Evolutionary conservation across 1,284 basidiomycete genomes (phyloP).

Genomic region (Trametes sp.): DNA sequence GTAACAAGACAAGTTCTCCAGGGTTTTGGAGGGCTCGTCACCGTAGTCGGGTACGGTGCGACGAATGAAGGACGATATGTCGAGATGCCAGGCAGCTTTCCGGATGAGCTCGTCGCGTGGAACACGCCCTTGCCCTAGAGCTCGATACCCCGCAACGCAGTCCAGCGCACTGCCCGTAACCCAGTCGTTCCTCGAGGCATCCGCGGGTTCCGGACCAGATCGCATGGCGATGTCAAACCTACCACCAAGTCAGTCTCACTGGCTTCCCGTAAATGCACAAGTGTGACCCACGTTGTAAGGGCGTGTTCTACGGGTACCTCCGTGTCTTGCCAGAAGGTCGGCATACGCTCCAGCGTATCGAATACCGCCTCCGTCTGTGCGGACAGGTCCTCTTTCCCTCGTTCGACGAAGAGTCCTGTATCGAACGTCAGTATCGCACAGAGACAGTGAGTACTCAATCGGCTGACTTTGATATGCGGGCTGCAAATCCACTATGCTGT

Average conservation of each 20-base stretch:
- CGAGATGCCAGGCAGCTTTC: conserved; percentile 59
- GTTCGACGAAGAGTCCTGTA: conserved; percentile 44
- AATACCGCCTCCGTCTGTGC: conserved; percentile 50
- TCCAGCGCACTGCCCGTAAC: conserved; percentile 58
- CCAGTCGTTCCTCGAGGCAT: conserved; percentile 60
- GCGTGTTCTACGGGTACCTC: conserved; percentile 57
- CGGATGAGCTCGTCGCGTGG: conserved; percentile 49
- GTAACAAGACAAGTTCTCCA: conserved; percentile 50
- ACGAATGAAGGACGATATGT: conserved; percentile 54
- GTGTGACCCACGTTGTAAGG: conserved; percentile 59
- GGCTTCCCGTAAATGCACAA: not conserved
- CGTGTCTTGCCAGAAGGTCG: conserved; percentile 59
- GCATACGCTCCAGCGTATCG: conserved; percentile 58
- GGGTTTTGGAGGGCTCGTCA: conserved; percentile 43
- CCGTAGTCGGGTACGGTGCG: conserved; percentile 50
- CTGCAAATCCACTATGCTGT: conserved; percentile 55
- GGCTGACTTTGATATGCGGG: conserved; percentile 59
- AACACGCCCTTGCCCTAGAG: conserved; percentile 56
- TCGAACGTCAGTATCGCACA: conserved; percentile 39
- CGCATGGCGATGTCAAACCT: conserved; percentile 71
- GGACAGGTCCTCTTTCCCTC: conserved; percentile 38
- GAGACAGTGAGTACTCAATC: conserved; percentile 22
- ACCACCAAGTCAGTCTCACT: conserved; percentile 7
- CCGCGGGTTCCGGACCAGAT: conserved; percentile 54
- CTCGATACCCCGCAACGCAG: conserved; percentile 58